Conservation (phyloP, 2,329 filamentous ascomycete species). For the Rutstroemia sp. region DNA sequence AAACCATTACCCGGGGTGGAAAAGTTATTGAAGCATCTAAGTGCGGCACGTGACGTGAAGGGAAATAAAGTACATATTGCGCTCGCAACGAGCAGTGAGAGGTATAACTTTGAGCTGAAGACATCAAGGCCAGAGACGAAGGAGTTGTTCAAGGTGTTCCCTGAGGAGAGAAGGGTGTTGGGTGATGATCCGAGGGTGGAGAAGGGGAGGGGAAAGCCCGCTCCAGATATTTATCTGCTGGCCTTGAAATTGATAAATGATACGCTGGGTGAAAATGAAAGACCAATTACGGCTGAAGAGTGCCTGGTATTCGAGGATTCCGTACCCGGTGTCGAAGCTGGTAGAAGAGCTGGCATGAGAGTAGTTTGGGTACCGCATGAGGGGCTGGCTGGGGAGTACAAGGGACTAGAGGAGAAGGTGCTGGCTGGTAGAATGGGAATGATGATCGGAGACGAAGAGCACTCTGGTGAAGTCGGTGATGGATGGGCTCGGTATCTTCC, state of each 20-base stretch:
- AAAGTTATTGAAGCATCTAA: constrained; percentile 55
- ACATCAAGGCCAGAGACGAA: constrained; percentile 36
- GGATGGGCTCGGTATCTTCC: constrained; percentile 52
- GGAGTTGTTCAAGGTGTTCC: constrained; percentile 59
- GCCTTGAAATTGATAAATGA: constrained; percentile 81
- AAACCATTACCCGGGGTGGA: constrained; percentile 72
- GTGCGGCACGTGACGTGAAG: constrained; percentile 29
- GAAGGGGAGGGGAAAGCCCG: constrained; percentile 79
- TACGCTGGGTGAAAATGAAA: constrained; percentile 53
- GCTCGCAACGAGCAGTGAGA: constrained; percentile 64
- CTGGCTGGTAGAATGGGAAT: constrained; percentile 64
- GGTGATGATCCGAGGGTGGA: constrained; percentile 79
- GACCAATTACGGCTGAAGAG: constrained; percentile 68
- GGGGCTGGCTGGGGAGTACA: constrained; percentile 67
- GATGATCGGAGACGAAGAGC: constrained; percentile 41
- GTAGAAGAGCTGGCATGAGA: constrained; percentile 86
- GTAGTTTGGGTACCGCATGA: constrained; percentile 89
- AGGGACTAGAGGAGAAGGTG: constrained; percentile 70
- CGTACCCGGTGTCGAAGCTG: constrained; percentile 86
- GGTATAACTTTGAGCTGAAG: constrained; percentile 33
- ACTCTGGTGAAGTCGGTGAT: constrained; percentile 52
- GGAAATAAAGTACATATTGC: constrained; percentile 55
- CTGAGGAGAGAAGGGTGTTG: constrained; percentile 62
- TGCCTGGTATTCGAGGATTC: constrained; percentile 96
- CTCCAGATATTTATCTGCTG: constrained; percentile 89